These are phyloP conservation scores for Artemisia argyi DNA, from an alignment of 129 eudicot genomes.

Conservation along the genomic window DNA sequence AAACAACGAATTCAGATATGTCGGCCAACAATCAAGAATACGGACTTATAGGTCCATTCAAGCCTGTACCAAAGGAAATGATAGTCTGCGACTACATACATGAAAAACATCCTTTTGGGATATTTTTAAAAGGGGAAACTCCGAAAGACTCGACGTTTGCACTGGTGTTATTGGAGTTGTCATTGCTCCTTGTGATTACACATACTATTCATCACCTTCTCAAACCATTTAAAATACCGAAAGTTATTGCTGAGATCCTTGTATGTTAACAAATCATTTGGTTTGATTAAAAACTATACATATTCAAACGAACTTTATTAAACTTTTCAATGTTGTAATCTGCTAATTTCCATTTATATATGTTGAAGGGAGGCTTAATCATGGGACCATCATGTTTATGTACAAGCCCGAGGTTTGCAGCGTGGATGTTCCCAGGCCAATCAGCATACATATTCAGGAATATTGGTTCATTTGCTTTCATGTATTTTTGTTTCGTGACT, in stretches of 20 bases:
- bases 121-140: slow-evolving; percentile 48
- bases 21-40: slow-evolving; percentile 1
- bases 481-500: slow-evolving; percentile 68
- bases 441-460: slow-evolving; percentile 46
- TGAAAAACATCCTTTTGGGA: slow-evolving; percentile 41
- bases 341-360: not conserved
- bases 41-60: slow-evolving; percentile 7
- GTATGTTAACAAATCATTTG: slow-evolving; percentile 45
- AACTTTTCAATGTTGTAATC: not conserved
- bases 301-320: not conserved
- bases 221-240: slow-evolving; percentile 78
- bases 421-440: slow-evolving; percentile 58
- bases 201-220: slow-evolving; percentile 54
- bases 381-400: slow-evolving; percentile 82
- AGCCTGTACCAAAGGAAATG: slow-evolving; percentile 27
- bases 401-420: slow-evolving; percentile 40
- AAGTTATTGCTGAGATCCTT: slow-evolving; percentile 59
- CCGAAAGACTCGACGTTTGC: slow-evolving; percentile 62
- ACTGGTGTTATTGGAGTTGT: slow-evolving; percentile 51
- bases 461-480: slow-evolving; percentile 68
- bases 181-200: slow-evolving; percentile 41
- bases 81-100: slow-evolving; percentile 34
- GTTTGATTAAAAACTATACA: not conserved
- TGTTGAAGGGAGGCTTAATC: slow-evolving; percentile 79
- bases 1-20: slow-evolving; percentile 16